Base-by-base conservation (phyloP, 2,329 filamentous ascomycete species). In the Aspergillus luchuensis region DNA sequence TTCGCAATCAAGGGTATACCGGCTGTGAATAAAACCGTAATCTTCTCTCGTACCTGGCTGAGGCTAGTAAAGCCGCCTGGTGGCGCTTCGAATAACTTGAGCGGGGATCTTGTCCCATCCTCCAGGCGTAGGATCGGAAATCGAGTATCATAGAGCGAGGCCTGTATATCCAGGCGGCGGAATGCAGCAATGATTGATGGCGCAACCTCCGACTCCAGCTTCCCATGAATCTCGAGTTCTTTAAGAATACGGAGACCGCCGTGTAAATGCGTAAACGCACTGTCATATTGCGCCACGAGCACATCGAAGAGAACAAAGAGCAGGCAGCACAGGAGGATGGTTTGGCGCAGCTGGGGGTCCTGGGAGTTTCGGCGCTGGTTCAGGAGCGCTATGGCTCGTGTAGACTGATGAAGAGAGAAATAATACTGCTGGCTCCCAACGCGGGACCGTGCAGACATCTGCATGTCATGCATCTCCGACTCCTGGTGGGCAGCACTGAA, bases 401-500 rank as follows among this genome's bases (percentile, higher is more conserved):
- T 25, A 4, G 49, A 36, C 21, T 63, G 57, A 17, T 56, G 57
- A 4, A 63, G 38, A 1, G 58, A 50, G 33, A 56, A 60, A 3
- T 38, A 28, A 11, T 58, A 48, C 10, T 21, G 8, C 6, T 33
- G 30, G 21, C 41, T 45, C 8, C 19, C 19, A 2, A 28, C 23
- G 2, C 47, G 48, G 11, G 56, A 5, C 21, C 36, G 36, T 11
- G 23, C 43, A 4, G 23, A 38, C 5, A 55, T n/a, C 8, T 33
- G 49, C 54, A 60, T 52, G 7, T 51, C 21, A 21, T 54, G 55
- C 8, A 13, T 8, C 30, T 60, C 55, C 2, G 47, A 55, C 6
- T 58, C 51, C 45, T 58, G 19, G n/a, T 63, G 58, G 4, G 59
- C 21, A 3, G 61, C 58, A 39, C 61, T 56, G 7, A 63, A 47